Base-by-base conservation (phyloP, 1,284 basidiomycete genomes). In the Trametes hirsuta region DNA sequence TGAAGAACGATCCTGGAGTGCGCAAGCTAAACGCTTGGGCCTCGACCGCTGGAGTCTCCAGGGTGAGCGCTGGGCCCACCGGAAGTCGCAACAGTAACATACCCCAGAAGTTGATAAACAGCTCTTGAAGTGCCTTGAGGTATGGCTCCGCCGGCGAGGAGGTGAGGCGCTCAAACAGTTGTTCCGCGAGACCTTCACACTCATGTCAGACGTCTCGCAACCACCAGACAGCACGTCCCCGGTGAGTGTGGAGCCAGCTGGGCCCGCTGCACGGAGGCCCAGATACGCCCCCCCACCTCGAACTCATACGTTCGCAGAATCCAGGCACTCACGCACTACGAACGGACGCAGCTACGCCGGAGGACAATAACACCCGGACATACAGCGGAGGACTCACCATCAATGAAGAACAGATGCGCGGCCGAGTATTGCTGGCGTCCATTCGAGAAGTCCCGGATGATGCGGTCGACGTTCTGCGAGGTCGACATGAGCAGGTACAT, bases 401-500 rank as follows among this genome's bases (percentile, higher is more conserved):
- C 97, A 54, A 97, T 83, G 75, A 99, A 99, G 82, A 97, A 98
- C 58, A 98, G 75, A 75, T 98, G 94, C 0, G 92, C 97, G 0
- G 82, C 91, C 25, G 89, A 88, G 73, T 98, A 99, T 70, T 92
- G 93, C 61, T 85, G 83, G 55, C 77, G 75, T 5, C 82, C 82
- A 58, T 78, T 76, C 9, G 84, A 81, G 71, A 95, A 97, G 76
- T 98, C 96, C 34, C 81, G 84, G 68, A 98, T 91, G 71, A 99
- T 84, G 18, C 95, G 86, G 62, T 97, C 90, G 49, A 98, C 87
- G 73, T 99, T 99, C 77, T 95, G 91, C 3, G 87, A 87, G 1
- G 97, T 99, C 12, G 97, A 93, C 81, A 96, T 97, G 62, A 99
- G 81, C 63, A 99, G 79, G 76, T 99, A 99, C 69, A 98, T 81